A percentile compares a stretch with the other conserved stretches of the same genome.
Conservation (phyloP, 495 filamentous ascomycete species). For the Penicillium fimorum region DNA sequence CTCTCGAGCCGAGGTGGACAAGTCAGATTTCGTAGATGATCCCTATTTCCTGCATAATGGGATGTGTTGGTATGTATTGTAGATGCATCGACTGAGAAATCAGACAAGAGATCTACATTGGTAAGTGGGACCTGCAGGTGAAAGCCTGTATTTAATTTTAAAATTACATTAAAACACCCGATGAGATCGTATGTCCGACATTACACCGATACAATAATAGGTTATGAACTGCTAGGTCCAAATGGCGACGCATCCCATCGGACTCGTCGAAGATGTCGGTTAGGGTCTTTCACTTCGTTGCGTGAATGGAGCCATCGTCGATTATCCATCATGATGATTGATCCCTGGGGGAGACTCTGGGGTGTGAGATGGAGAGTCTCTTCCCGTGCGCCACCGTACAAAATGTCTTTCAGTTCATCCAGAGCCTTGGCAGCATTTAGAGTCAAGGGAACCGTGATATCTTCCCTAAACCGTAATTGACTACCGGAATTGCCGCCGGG, state of each 20-base stretch:
- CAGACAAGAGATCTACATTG: too few species aligned
- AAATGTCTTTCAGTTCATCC: conserved; percentile 22
- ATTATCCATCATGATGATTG: conserved; percentile 40
- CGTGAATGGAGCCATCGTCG: conserved; percentile 38
- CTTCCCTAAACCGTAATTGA: conserved; percentile 32
- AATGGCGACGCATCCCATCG: conserved; percentile 34
- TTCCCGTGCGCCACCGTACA: not conserved
- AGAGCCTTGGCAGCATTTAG: conserved; percentile 22
- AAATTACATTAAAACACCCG: too few species aligned
- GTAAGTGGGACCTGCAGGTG: too few species aligned
- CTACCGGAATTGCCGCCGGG: not conserved
- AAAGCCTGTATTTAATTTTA: too few species aligned
- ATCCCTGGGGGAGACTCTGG: conserved; percentile 22
- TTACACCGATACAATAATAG: not conserved
- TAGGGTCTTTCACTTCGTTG: conserved; percentile 36
- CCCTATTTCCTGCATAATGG: not conserved
- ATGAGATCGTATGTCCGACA: too few species aligned
- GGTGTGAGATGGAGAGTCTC: conserved; percentile 24
- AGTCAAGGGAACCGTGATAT: conserved; percentile 28
- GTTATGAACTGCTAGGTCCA: not conserved
- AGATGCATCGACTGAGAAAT: too few species aligned
- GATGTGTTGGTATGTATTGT: not conserved
- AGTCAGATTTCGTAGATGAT: not conserved
- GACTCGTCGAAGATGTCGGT: conserved; percentile 36
- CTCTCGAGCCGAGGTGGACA: not conserved